Percentiles rank a stretch among this genome's conserved stretches.
These are phyloP conservation scores for Pichia membranifaciens DNA, from an alignment of 805 yeast species.

Conservation along the genomic window DNA sequence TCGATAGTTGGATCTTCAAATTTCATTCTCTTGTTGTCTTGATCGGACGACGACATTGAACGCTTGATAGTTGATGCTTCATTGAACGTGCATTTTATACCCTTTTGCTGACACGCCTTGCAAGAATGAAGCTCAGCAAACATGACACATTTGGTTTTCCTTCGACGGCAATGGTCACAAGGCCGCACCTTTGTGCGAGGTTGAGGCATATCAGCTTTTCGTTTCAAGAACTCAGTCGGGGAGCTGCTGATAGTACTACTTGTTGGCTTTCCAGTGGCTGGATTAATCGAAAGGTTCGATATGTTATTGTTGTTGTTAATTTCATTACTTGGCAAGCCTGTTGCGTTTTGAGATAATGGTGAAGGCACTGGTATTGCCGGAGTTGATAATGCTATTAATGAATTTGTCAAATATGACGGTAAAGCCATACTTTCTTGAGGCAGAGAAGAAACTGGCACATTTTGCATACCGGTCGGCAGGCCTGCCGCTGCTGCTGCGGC, in stretches of 20 bases:
- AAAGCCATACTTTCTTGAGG: not conserved
- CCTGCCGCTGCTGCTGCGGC: conserved; percentile 2
- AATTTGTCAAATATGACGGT: not conserved
- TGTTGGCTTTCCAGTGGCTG: not conserved
- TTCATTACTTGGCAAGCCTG: not conserved
- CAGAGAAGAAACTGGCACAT: not conserved
- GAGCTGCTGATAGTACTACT: not conserved
- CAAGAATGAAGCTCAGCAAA: conserved; percentile 59
- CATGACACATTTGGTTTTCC: conserved; percentile 74
- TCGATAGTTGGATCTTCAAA: conserved; percentile 32
- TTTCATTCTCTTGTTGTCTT: conserved; percentile 26
- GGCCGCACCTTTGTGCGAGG: conserved; percentile 47
- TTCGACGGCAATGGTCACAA: conserved; percentile 79
- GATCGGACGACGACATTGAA: conserved; percentile 27
- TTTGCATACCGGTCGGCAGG: not conserved
- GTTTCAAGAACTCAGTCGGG: not conserved
- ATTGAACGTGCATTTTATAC: conserved; percentile 69
- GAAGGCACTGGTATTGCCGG: not conserved
- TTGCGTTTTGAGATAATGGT: not conserved
- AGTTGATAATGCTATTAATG: not conserved
- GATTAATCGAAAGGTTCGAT: not conserved
- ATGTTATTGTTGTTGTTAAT: not conserved
- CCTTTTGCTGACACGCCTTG: conserved; percentile 70
- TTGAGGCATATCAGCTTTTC: conserved; percentile 31
- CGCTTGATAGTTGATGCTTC: conserved; percentile 43